Base-by-base conservation (phyloP, 257 asterid genomes). In the Craterostigma plantagineum region DNA sequence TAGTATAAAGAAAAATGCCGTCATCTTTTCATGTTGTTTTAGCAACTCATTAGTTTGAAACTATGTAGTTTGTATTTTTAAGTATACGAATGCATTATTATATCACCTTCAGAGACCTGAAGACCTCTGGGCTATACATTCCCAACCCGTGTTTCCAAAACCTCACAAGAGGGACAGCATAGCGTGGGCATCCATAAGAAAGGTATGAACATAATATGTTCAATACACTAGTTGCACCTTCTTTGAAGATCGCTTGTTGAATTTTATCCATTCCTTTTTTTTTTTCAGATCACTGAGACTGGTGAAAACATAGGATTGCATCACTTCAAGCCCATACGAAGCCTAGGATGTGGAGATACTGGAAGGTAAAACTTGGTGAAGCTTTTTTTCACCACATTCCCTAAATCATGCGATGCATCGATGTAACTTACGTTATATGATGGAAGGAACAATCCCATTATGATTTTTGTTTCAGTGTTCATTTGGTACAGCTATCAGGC, bases 311-410 rank as follows among this genome's bases (percentile, higher is more conserved):
- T 90, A 59, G 87, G 92, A 63, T 77, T 90, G 64, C 56, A 72
- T 56, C 92, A 90, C 72, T 80, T 90, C 53, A 83, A 72, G 58
- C 99, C 99, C 1, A 56, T 90, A 55, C 69, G 94, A 12, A 95
- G 95, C 18, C 68, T 90, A 81, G 99, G 99, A 52, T 70, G 91
- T 71, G 99, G 99, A 60, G 99, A 90, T 62, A 90, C 99, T 48
- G 99, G 99, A 59, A 90, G 95, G 98, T 79, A 66, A 5, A 41
- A 18, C 39, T 7, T 38, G 14, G 43, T 17, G 38, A 33, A 18
- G 43, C 27, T 10, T 18, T 8, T n/a, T n/a, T 23, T 2, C 30
- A 23, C 30, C 30, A 23, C 4, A 23, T 23, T 2, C 30, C 30
- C 30, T 2, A 23, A 23, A 23, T 23, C 30, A 23, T 23, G 6